Base-by-base conservation (phyloP, 768 basidiomycete genomes). In the Sutorius australiensis region DNA sequence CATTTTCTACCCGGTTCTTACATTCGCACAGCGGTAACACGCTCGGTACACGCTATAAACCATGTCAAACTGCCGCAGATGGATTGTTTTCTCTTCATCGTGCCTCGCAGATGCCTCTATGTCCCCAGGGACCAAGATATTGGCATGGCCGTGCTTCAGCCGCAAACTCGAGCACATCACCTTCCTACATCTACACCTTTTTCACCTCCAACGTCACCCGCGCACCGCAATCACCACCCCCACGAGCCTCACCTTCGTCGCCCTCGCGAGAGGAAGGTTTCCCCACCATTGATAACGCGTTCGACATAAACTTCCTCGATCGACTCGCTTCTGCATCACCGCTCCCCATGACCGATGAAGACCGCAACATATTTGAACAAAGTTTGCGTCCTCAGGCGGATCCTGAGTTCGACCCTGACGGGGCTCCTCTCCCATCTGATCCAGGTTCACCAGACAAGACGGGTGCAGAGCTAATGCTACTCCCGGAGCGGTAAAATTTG, bases 31-130 rank as follows among this genome's bases (percentile, higher is more conserved):
- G 84, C 55, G 86, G 86, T 0, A 87, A 86, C 52, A 71, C 81
- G 4, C 71, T 87, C 11, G 86, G 86, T 27, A 83, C 78, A 6
- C 75, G 83, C 28, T 84, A 80, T 59, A 76, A 75, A 33, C 83
- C 82, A 1, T 85, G 85, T 58, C 77, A 77, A 59, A 77, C 77
- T 19, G 81, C 83, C 1, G 76, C 76, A 12, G 77, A 78, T 38
- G 74, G 76, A 41, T 64, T 80, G 34, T 68, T 73, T 59, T 57
- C 69, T 6, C 59, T 57, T 32, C 57, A 51, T 17, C 58, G 43
- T 51, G 40, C 34, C 34, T 63, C 53, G 17, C 62, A 50, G 14
- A 50, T 54, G 3, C 69, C 67, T 7, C 53, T 67, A 24, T 70
- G 64, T 24, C 77, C 78, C 6, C 73, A 77, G 55, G 76, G 76